phyloP scores from a whole-genome alignment of 768 basidiomycete genomes.

The Lentinula guzmanii region DNA sequence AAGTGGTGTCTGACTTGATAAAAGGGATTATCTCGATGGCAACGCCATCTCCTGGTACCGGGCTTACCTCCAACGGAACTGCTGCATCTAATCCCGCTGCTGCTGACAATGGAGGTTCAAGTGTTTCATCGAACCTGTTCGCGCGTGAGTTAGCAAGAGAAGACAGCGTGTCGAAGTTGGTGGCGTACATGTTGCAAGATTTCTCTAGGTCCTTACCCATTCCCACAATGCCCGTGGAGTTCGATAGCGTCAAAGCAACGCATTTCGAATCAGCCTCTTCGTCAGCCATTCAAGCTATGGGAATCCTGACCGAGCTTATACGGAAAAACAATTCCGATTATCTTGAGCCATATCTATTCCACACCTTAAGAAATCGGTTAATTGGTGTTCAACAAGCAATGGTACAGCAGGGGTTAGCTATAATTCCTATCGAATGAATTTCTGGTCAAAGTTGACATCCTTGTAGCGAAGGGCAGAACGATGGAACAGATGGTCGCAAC shows the following conservation, averaged over 20 bases:
- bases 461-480: constrained; percentile 20
- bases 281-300: constrained; percentile 80
- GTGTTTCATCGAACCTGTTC: constrained; percentile 75
- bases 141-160: constrained; percentile 80
- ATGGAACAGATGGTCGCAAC: constrained; percentile 54
- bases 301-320: constrained; percentile 89
- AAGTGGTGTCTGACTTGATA: constrained; percentile 84
- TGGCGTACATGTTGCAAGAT: constrained; percentile 72
- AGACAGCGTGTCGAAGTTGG: constrained; percentile 64
- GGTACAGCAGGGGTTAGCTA: constrained; percentile 11
- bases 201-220: constrained; percentile 28
- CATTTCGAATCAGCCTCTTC: constrained; percentile 57
- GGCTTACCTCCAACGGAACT: constrained; percentile 54
- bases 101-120: neutral
- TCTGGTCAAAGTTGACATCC: neutral
- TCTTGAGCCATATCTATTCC: constrained; percentile 96
- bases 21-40: constrained; percentile 95
- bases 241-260: neutral
- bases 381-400: constrained; percentile 81
- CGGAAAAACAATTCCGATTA: constrained; percentile 98
- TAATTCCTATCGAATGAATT: neutral
- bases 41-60: constrained; percentile 77
- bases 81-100: neutral
- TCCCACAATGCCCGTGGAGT: neutral
- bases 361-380: constrained; percentile 84